Evolutionary conservation across 495 filamentous ascomycete species (phyloP).

Genomic region (Neurospora sp.): DNA sequence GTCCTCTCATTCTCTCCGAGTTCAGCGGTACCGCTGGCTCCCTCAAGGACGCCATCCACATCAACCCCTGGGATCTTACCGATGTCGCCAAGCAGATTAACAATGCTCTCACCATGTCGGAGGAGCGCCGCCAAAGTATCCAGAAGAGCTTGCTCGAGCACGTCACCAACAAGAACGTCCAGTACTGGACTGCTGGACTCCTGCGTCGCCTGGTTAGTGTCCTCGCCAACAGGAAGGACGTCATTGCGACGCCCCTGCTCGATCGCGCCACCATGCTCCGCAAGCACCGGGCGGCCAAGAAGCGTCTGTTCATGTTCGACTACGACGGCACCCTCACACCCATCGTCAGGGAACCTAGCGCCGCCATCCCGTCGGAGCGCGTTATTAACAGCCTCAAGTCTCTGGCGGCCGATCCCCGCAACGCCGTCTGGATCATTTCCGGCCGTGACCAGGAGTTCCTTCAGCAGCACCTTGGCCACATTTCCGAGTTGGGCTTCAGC

Average conservation of each 20-base stretch:
- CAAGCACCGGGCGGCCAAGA: constrained; percentile 58
- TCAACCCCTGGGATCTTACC: constrained; percentile 85
- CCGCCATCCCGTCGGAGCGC: constrained; percentile 76
- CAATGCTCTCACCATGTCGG: constrained; percentile 62
- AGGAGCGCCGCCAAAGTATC: constrained; percentile 47
- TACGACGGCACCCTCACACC: constrained; percentile 97
- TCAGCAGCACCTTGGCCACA: constrained; percentile 77
- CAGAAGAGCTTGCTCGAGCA: constrained; percentile 64
- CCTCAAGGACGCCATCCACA: constrained; percentile 75
- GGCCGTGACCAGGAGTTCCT: constrained; percentile 87
- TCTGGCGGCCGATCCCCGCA: constrained; percentile 68
- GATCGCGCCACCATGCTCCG: constrained; percentile 59
- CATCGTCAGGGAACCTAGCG: constrained; percentile 80
- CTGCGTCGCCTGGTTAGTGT: constrained; percentile 66
- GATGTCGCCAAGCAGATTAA: constrained; percentile 75
- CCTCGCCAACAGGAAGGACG: constrained; percentile 62
- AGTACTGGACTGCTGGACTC: constrained; percentile 70
- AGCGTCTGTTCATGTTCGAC: constrained; percentile 92
- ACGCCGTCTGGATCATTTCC: constrained; percentile 95
- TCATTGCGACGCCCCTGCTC: constrained; percentile 68
- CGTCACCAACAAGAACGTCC: constrained; percentile 73
- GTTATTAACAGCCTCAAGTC: constrained; percentile 68
- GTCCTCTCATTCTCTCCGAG: constrained; percentile 85
- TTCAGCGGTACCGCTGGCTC: constrained; percentile 90
- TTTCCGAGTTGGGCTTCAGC: constrained; percentile 72